Percentiles rank a stretch among this genome's conserved stretches.
Evolutionary conservation across 768 basidiomycete genomes (phyloP).

Genomic region (Hemileccinum rubropunctum): DNA sequence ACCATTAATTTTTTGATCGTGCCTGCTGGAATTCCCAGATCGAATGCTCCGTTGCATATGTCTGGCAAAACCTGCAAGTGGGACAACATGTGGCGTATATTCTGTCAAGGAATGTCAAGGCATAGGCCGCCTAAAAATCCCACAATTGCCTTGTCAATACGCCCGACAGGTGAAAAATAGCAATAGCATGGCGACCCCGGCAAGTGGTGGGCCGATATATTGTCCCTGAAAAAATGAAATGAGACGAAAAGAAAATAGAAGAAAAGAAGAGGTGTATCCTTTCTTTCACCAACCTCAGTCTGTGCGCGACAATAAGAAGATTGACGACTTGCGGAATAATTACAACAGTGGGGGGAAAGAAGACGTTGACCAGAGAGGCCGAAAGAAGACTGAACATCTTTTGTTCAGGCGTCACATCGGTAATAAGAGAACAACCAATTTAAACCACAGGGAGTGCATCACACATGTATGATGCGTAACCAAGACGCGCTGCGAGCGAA

Average conservation of each 20-base stretch:
- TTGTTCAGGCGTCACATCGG: conserved; percentile 8
- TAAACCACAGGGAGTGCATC: conserved; percentile 1
- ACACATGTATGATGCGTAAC: background rate
- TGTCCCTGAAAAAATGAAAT: background rate
- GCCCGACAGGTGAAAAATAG: background rate
- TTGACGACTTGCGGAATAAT: conserved; percentile 2
- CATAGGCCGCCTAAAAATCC: background rate
- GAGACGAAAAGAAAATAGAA: background rate
- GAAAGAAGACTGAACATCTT: background rate
- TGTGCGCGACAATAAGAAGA: conserved; percentile 4
- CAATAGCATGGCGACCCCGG: background rate
- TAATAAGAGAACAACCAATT: conserved; percentile 13
- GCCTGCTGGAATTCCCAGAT: conserved; percentile 3
- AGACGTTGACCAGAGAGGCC: conserved; percentile 3
- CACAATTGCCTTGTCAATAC: background rate
- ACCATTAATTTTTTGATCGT: conserved; percentile 10
- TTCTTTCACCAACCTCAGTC: background rate
- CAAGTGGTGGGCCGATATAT: background rate
- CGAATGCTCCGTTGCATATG: background rate
- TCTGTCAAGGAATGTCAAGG: background rate
- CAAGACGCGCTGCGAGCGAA: conserved; percentile 5
- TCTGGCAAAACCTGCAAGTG: background rate
- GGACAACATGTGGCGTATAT: background rate
- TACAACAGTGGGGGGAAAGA: background rate
- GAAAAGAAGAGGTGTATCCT: background rate